A percentile compares a stretch with the other conserved stretches of the same genome.
Conservation (phyloP, 176 grass and related monocot genomes). For the Elymus sibiricus region DNA sequence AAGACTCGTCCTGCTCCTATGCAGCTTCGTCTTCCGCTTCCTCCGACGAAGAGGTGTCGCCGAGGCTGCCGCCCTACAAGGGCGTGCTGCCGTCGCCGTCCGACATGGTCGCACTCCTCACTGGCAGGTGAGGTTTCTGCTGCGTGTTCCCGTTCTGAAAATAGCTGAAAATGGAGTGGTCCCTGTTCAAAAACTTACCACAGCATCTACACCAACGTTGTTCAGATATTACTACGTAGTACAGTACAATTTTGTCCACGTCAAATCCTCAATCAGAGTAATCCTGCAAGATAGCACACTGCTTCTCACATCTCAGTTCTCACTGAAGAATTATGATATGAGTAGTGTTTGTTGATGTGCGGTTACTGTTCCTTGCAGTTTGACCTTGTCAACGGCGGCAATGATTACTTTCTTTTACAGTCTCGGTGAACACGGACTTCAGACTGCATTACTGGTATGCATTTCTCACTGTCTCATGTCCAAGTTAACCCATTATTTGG, state of each 20-base stretch:
- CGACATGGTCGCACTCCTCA: conserved; percentile 67
- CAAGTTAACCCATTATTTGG: background rate
- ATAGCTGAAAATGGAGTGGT: background rate
- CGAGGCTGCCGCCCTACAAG: conserved; percentile 35
- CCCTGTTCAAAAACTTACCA: background rate
- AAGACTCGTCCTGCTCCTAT: conserved; percentile 14
- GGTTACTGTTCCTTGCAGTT: conserved; percentile 26
- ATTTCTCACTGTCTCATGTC: background rate
- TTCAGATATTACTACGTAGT: background rate
- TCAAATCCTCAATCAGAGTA: background rate
- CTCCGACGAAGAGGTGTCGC: conserved; percentile 32
- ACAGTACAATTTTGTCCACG: background rate
- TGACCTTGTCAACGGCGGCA: conserved; percentile 59
- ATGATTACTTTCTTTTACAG: conserved; percentile 69
- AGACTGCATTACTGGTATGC: conserved; percentile 69
- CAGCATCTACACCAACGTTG: background rate
- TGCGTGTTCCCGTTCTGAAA: background rate
- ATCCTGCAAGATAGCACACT: background rate
- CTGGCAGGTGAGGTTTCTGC: conserved; percentile 46
- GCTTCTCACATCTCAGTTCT: background rate
- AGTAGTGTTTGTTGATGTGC: background rate
- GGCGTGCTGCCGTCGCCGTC: conserved; percentile 46
- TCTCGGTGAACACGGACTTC: conserved; percentile 77
- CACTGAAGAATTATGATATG: background rate
- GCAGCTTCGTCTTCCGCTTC: conserved; percentile 29